A percentile compares a stretch with the other conserved stretches of the same genome.
Evolutionary conservation across 1,284 basidiomycete genomes (phyloP).

Genomic region (Flammula alnicola): DNA sequence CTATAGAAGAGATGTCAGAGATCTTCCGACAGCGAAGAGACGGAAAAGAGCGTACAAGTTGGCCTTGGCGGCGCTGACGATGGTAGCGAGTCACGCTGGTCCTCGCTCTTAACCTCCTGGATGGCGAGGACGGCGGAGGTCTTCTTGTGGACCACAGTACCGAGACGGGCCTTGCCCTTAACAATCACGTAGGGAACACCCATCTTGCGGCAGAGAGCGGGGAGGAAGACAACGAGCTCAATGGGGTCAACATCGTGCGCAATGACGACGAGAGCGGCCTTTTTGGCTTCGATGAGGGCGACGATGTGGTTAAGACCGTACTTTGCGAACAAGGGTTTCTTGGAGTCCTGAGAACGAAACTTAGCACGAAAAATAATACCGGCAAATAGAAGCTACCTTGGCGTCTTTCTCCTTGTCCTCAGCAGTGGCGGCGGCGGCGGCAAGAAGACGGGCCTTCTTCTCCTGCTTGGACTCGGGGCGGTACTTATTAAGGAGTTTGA

Average conservation of each 20-base stretch:
- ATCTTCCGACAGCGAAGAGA: neutral
- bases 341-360: conserved; percentile 60
- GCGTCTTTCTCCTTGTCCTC: conserved; percentile 78
- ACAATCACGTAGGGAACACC: conserved; percentile 98
- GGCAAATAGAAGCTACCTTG: conserved; percentile 47
- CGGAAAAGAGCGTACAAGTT: conserved; percentile 77
- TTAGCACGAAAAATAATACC: conserved; percentile 14
- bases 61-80: conserved; percentile 94
- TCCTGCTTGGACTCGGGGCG: conserved; percentile 94
- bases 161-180: conserved; percentile 97
- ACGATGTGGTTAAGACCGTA: conserved; percentile 98
- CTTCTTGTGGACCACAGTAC: conserved; percentile 98
- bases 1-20: conserved; percentile 40
- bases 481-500: conserved; percentile 98
- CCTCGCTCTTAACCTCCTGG: conserved; percentile 95
- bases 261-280: conserved; percentile 96
- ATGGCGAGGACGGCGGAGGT: conserved; percentile 90
- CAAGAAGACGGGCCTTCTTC: conserved; percentile 94
- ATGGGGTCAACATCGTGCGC: conserved; percentile 99
- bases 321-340: conserved; percentile 96
- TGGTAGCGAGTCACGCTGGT: conserved; percentile 92
- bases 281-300: conserved; percentile 96
- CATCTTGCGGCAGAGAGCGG: conserved; percentile 99
- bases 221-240: conserved; percentile 97
- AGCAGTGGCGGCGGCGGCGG: conserved; percentile 76